These are phyloP conservation scores for Brassica carinata DNA, from an alignment of 345 rosid genomes.

Conservation along the genomic window DNA sequence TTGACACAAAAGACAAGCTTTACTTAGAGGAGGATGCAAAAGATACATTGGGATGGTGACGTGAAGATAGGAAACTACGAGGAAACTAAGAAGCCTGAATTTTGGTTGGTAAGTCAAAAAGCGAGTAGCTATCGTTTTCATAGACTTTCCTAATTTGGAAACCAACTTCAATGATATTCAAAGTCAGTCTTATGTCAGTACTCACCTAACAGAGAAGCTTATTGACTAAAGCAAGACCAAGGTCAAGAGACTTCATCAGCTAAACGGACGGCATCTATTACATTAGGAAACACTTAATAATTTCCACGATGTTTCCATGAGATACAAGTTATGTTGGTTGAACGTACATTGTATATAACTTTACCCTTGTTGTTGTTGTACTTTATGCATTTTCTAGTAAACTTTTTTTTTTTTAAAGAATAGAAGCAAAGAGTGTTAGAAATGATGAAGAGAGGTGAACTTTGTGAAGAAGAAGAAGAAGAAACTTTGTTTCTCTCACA, in stretches of 20 bases:
- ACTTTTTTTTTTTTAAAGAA: not conserved
- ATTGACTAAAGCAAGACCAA: not conserved
- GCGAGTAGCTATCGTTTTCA: not conserved
- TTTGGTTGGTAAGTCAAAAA: not conserved
- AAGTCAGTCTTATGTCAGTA: not conserved
- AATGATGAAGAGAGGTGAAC: conserved; percentile 22
- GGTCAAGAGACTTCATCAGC: not conserved
- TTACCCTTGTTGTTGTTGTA: not conserved
- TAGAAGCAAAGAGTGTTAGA: not conserved
- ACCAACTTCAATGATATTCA: conserved; percentile 18
- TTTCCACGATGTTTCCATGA: not conserved
- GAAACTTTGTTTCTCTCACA: conserved; percentile 18
- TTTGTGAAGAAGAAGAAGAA: not conserved
- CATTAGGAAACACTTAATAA: not conserved
- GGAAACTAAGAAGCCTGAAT: not conserved
- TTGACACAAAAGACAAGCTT: conserved; percentile 6
- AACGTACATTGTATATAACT: not conserved
- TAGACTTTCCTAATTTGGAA: conserved; percentile 20
- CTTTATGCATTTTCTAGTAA: not conserved
- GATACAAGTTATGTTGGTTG: not conserved
- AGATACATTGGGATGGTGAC: conserved; percentile 15
- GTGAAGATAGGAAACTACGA: conserved; percentile 16
- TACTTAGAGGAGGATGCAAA: conserved; percentile 7
- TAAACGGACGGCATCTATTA: not conserved
- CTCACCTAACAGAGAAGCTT: not conserved